These are phyloP conservation scores for Candida parachauliodes DNA, from an alignment of 805 yeast genomes.

Conservation along the genomic window DNA sequence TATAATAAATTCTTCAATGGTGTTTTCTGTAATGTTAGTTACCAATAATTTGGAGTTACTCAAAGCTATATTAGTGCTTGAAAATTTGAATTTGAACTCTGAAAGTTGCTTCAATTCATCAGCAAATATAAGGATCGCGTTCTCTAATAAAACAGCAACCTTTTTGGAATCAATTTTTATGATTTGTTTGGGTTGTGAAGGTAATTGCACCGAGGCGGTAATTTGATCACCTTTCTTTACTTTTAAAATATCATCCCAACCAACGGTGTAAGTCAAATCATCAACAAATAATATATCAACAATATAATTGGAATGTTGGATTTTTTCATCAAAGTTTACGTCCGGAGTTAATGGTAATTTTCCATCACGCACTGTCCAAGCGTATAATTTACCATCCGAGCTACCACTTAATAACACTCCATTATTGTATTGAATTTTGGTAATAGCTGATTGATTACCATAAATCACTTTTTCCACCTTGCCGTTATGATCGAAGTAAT, in stretches of 20 bases:
- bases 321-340: slow-evolving; percentile 22
- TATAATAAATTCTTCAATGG: slow-evolving; percentile 25
- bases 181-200: slow-evolving; percentile 36
- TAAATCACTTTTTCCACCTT: slow-evolving; percentile 31
- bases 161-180: slow-evolving; percentile 23
- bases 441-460: slow-evolving; percentile 84
- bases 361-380: slow-evolving; percentile 46
- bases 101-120: slow-evolving; percentile 12
- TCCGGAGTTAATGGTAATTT: slow-evolving; percentile 14
- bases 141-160: slow-evolving; percentile 29
- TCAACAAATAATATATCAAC: slow-evolving; percentile 42
- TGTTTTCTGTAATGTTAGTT: slow-evolving; percentile 27
- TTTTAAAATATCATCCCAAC: slow-evolving; percentile 85
- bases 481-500: slow-evolving; percentile 46
- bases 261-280: slow-evolving; percentile 47
- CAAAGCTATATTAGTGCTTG: slow-evolving; percentile 23
- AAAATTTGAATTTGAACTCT: slow-evolving; percentile 18
- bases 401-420: slow-evolving; percentile 58
- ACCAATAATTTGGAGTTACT: slow-evolving; percentile 21
- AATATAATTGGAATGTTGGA: slow-evolving; percentile 64
- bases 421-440: slow-evolving; percentile 37
- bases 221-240: slow-evolving; percentile 22
- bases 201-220: slow-evolving; percentile 13
- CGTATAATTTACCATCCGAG: slow-evolving; percentile 70
- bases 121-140: slow-evolving; percentile 23